Percentiles rank a stretch among this genome's conserved stretches.
Evolutionary conservation across 2,329 filamentous ascomycete species (phyloP).

Genomic region (Cryphonectria naterciae): DNA sequence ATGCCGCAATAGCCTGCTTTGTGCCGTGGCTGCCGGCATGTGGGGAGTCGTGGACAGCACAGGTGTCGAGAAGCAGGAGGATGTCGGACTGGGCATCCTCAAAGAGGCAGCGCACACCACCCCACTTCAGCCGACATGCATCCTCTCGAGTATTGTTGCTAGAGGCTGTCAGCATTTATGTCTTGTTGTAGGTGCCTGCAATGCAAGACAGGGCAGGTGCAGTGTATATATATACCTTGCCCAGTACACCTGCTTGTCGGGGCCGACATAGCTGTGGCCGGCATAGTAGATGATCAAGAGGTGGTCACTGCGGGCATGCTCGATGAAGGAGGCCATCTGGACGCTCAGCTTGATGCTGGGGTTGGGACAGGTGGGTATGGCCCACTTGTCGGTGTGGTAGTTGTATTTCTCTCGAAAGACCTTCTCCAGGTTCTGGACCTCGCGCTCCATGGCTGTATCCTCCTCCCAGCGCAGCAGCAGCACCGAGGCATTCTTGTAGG

Average conservation of each 20-base stretch:
- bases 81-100: slow-evolving; percentile 68
- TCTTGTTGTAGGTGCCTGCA: background rate
- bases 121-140: slow-evolving; percentile 66
- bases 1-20: slow-evolving; percentile 68
- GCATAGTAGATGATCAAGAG: slow-evolving; percentile 68
- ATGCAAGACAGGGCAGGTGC: background rate
- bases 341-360: slow-evolving; percentile 65
- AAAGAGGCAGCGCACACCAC: slow-evolving; percentile 63
- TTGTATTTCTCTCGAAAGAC: slow-evolving; percentile 64
- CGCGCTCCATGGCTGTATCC: slow-evolving; percentile 56
- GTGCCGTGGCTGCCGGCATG: slow-evolving; percentile 57
- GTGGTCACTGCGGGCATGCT: slow-evolving; percentile 60
- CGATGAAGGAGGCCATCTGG: slow-evolving; percentile 63
- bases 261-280: slow-evolving; percentile 61
- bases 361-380: slow-evolving; percentile 62
- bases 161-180: slow-evolving; percentile 34
- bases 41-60: slow-evolving; percentile 56
- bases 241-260: slow-evolving; percentile 67
- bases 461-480: slow-evolving; percentile 67
- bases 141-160: slow-evolving; percentile 62
- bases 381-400: slow-evolving; percentile 63
- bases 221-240: slow-evolving; percentile 53
- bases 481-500: slow-evolving; percentile 62
- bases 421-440: slow-evolving; percentile 59
- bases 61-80: slow-evolving; percentile 65